Evolutionary conservation across 2,329 filamentous ascomycete species (phyloP), one percentile per base, ranked within the genome.

Genomic region (Penicillium griseofulvum): DNA sequence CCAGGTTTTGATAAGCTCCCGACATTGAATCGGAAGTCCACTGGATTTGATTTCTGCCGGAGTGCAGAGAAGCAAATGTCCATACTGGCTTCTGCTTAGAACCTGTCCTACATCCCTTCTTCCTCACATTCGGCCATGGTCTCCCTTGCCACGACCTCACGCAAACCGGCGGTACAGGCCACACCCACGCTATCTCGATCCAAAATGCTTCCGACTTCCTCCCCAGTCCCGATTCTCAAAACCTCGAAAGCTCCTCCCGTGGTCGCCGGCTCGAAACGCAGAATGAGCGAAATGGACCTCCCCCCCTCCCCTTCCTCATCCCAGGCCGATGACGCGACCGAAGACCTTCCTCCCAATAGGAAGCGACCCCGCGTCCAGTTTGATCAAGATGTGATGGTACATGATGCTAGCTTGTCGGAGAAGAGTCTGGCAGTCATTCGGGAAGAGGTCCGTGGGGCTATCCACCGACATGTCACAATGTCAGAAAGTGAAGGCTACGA

Each of bases 371-470:
- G 75, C 28, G 76, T 79, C 28, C 74, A 74, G 52, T 78, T 78
- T 49, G 72, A 76, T 42, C 63, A 68, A 28, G 69, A 74, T 16
- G 69, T 75, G 42, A 65, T 71, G 41, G 68, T 71, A 53, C 64
- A 62, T 38, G 52, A 65, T 58, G 73, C 76, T 52, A 43, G 19
- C 22, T 53, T 56, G 11, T 74, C 71, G 54, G 80, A 81, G 59
- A 85, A 84, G 72, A 80, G 79, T 54, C 71, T 77, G 54, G 80
- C 82, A 44, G 75, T 87, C 45, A 78, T 87, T 50, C 80, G 80
- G 50, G 83, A 87, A 67, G 83, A 87, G 67, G 83, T 87, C 22
- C 78, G 81, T 59, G 76, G 81, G 57, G 83, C 81, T 54, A 77
- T 85, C 42, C 78, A 83, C 64, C 76, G 78, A 65, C 81, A 81